A percentile compares a stretch with the other conserved stretches of the same genome.
These are phyloP conservation scores for Hordeum marinum DNA, from an alignment of 176 grass and related monocot genomes.

Conservation along the genomic window DNA sequence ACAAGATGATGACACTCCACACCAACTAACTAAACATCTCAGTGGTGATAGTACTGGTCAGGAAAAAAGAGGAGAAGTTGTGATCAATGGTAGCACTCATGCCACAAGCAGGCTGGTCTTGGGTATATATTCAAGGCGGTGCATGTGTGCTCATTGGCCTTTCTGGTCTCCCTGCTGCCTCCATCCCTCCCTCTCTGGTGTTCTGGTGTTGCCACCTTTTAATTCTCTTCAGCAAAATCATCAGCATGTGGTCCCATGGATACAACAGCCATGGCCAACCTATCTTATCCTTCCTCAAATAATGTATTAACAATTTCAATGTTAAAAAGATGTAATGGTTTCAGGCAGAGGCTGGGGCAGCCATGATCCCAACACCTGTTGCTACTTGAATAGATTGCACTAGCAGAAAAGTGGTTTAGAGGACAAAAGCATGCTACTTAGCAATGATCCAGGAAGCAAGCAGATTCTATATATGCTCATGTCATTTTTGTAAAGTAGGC, in stretches of 20 bases:
- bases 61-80: background rate
- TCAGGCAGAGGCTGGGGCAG: constrained; percentile 14
- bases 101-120: too few relatives aligned
- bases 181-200: background rate
- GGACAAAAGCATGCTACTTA: constrained; percentile 2
- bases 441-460: constrained; percentile 32
- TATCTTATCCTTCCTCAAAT: background rate
- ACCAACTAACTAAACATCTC: constrained; percentile 2
- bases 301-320: background rate
- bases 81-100: background rate
- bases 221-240: background rate
- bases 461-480: too few relatives aligned
- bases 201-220: background rate
- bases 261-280: background rate
- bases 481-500: constrained; percentile 20
- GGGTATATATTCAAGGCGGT: background rate
- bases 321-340: background rate
- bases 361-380: background rate
- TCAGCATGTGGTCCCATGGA: background rate
- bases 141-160: constrained; percentile 2
- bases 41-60: background rate
- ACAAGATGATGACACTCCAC: constrained; percentile 5
- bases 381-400: constrained; percentile 7
- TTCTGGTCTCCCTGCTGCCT: background rate
- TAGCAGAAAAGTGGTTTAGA: background rate